phyloP scores from a whole-genome alignment of 2,329 filamentous ascomycete species.

The Lachnellula subtilissima region DNA sequence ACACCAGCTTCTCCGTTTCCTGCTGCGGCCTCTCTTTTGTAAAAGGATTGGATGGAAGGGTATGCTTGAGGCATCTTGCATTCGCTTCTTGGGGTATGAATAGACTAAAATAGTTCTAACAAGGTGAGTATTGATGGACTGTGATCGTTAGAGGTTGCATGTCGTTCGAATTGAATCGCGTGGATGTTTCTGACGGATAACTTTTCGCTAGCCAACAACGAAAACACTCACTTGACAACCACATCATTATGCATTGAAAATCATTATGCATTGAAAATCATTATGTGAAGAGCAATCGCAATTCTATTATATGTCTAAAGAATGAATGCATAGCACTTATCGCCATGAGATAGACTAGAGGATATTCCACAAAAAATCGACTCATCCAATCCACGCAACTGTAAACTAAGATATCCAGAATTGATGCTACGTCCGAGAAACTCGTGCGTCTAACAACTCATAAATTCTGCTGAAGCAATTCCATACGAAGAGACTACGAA shows the following conservation, averaged over 20 bases:
- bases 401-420: neutral
- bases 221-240: neutral
- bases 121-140: neutral
- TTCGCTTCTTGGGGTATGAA: too few species aligned
- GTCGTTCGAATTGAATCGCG: neutral
- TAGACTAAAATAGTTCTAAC: neutral
- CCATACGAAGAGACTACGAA: neutral
- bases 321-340: conserved; percentile 31
- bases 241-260: conserved; percentile 1
- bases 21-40: conserved; percentile 16
- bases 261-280: conserved; percentile 1
- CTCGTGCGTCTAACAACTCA: neutral
- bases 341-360: conserved; percentile 22
- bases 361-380: conserved; percentile 4
- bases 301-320: conserved; percentile 24
- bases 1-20: conserved; percentile 1
- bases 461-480: neutral
- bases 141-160: neutral
- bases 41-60: conserved; percentile 30
- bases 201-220: neutral
- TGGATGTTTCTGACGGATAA: neutral
- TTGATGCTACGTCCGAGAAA: neutral
- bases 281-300: conserved; percentile 16
- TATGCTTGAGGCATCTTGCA: conserved; percentile 16
- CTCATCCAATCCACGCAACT: neutral